These are phyloP conservation scores for Crithidia sp. DNA, from an alignment of 208 protist genomes.

Conservation along the genomic window DNA sequence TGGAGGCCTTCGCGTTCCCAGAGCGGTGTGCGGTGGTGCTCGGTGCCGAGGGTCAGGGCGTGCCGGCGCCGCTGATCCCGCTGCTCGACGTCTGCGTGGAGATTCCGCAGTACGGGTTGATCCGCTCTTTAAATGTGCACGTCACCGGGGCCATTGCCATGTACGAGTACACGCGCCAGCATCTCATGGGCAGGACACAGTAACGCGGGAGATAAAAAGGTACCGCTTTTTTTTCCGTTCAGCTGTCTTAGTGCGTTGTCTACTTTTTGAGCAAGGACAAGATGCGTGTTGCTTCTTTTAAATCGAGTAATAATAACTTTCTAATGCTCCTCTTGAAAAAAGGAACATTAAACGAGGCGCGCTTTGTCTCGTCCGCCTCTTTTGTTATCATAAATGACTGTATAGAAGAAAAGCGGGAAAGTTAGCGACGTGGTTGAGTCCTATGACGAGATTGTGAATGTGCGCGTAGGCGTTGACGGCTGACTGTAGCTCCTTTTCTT, in stretches of 20 bases:
- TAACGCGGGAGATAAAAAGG: not conserved
- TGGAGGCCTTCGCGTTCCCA: constrained; percentile 75
- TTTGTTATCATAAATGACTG: no score
- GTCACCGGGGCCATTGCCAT: constrained; percentile 90
- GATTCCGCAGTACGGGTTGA: constrained; percentile 92
- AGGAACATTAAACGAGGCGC: no score
- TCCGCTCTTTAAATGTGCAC: constrained; percentile 93
- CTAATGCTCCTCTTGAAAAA: no score
- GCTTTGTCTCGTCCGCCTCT: no score
- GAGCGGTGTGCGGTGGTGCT: constrained; percentile 76
- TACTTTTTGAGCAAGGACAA: no score
- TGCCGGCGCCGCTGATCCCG: constrained; percentile 80
- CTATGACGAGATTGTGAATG: no score
- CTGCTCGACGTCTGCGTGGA: constrained; percentile 90
- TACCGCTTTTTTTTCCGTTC: not conserved
- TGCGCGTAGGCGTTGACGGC: no score
- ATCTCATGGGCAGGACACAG: constrained; percentile 55
- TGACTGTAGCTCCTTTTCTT: no score
- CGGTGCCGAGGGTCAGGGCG: constrained; percentile 89
- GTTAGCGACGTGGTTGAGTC: no score
- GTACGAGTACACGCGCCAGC: constrained; percentile 92
- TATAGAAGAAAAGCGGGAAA: no score
- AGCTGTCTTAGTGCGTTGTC: not conserved
- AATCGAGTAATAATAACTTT: no score
- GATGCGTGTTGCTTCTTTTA: no score